Evolutionary conservation across 768 basidiomycete genomes (phyloP).

Genomic region (Pisolithus albus): DNA sequence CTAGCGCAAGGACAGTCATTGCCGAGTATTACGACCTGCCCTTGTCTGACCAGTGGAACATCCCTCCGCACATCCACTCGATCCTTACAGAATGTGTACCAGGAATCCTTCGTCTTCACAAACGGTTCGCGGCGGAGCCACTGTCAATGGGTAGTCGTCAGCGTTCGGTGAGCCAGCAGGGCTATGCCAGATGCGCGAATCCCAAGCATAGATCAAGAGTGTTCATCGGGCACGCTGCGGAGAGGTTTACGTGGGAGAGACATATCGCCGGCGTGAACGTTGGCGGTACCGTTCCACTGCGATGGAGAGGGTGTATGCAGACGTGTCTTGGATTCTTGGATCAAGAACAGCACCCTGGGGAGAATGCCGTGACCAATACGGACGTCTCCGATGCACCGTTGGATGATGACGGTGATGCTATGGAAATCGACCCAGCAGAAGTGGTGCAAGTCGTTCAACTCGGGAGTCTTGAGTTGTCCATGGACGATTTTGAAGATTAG

Average conservation of each 20-base stretch:
- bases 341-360: not conserved
- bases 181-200: constrained; percentile 43
- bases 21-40: constrained; percentile 24
- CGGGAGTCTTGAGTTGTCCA: constrained; percentile 6
- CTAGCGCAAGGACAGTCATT: constrained; percentile 10
- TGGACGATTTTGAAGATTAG: constrained; percentile 25
- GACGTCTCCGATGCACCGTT: not conserved
- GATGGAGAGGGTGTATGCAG: constrained; percentile 61
- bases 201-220: constrained; percentile 29
- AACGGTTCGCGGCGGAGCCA: constrained; percentile 12
- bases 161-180: constrained; percentile 17
- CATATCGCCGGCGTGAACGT: constrained; percentile 45
- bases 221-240: constrained; percentile 54
- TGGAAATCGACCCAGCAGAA: constrained; percentile 10
- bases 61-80: constrained; percentile 20
- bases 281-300: constrained; percentile 49
- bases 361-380: too few relatives aligned
- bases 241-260: constrained; percentile 60
- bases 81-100: constrained; percentile 25
- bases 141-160: not conserved
- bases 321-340: constrained; percentile 61
- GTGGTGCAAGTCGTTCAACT: constrained; percentile 21
- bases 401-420: not conserved
- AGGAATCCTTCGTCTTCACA: constrained; percentile 18
- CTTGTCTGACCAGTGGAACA: constrained; percentile 22